A percentile compares a stretch with the other conserved stretches of the same genome.
These are phyloP conservation scores for Phytophthora nicotianae DNA, from an alignment of 352 stramenopile species.

Conservation along the genomic window DNA sequence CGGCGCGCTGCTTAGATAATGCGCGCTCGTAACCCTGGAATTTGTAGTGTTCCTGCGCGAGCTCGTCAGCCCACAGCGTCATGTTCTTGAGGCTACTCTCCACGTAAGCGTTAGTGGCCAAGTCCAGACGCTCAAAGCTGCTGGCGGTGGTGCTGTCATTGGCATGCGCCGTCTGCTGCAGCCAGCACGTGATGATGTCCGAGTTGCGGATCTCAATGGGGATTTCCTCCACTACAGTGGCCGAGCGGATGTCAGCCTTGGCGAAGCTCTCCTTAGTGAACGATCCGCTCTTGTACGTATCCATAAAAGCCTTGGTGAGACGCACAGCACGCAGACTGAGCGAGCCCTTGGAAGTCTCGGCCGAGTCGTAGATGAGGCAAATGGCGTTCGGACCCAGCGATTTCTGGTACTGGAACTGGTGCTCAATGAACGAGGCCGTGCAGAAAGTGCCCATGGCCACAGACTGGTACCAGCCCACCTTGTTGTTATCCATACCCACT, in stretches of 20 bases:
- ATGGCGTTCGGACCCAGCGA: slow-evolving; percentile 96
- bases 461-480: slow-evolving; percentile 98
- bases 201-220: slow-evolving; percentile 96
- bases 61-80: slow-evolving; percentile 96
- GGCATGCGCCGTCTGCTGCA: slow-evolving; percentile 87
- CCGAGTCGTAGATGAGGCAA: slow-evolving; percentile 98
- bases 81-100: slow-evolving; percentile 99
- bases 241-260: slow-evolving; percentile 83
- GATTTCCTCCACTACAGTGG: slow-evolving; percentile 96
- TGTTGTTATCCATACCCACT: slow-evolving; percentile 99
- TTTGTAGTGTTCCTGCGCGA: slow-evolving; percentile 95
- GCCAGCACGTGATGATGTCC: slow-evolving; percentile 93
- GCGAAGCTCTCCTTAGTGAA: slow-evolving; percentile 89
- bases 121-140: slow-evolving; percentile 95
- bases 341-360: slow-evolving; percentile 94
- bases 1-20: slow-evolving; percentile 82
- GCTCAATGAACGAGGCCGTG: slow-evolving; percentile 93
- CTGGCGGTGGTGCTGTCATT: slow-evolving; percentile 72
- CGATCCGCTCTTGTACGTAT: slow-evolving; percentile 86
- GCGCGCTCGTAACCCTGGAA: slow-evolving; percentile 91
- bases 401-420: slow-evolving; percentile 97
- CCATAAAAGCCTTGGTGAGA: slow-evolving; percentile 94
- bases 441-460: slow-evolving; percentile 97
- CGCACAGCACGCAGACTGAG: slow-evolving; percentile 96
- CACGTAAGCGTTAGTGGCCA: slow-evolving; percentile 95